A percentile compares a stretch with the other conserved stretches of the same genome.
These are phyloP conservation scores for Piromyces finnis DNA, from an alignment of 192 early-diverging fungal genomes.

Conservation along the genomic window DNA sequence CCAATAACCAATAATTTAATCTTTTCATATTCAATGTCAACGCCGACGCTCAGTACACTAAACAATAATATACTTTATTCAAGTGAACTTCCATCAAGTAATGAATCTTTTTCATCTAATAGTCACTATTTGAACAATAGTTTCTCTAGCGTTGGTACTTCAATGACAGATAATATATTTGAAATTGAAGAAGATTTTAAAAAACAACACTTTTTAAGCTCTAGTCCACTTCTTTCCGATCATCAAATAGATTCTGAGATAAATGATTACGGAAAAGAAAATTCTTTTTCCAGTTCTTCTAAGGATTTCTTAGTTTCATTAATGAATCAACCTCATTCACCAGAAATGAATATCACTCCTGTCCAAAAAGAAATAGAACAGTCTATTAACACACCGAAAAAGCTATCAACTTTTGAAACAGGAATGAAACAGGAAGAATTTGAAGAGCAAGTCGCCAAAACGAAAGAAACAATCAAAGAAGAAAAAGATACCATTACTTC, in stretches of 20 bases:
- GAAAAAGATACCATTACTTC: too few species aligned
- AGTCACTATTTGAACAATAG: neutral
- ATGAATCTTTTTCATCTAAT: neutral
- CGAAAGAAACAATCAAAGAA: too few species aligned
- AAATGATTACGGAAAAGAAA: neutral
- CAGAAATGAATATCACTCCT: neutral
- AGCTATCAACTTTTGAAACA: too few species aligned
- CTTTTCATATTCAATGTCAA: neutral
- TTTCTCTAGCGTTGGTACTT: neutral
- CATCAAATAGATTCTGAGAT: neutral
- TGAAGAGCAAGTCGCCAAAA: too few species aligned
- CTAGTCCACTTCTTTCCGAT: neutral
- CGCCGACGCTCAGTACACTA: too few species aligned
- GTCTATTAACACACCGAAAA: too few species aligned
- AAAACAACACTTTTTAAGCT: neutral
- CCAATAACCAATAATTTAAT: neutral
- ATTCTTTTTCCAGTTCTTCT: neutral
- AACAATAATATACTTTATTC: too few species aligned
- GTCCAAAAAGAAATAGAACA: too few species aligned
- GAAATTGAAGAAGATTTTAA: neutral
- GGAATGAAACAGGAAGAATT: too few species aligned
- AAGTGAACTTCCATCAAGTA: neutral
- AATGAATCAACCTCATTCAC: neutral
- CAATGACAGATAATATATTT: neutral
- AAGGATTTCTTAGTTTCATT: neutral